A percentile compares a stretch with the other conserved stretches of the same genome.
phyloP scores from a whole-genome alignment of 1,139 yeast genomes.

The Sugiyamaella japonica region DNA sequence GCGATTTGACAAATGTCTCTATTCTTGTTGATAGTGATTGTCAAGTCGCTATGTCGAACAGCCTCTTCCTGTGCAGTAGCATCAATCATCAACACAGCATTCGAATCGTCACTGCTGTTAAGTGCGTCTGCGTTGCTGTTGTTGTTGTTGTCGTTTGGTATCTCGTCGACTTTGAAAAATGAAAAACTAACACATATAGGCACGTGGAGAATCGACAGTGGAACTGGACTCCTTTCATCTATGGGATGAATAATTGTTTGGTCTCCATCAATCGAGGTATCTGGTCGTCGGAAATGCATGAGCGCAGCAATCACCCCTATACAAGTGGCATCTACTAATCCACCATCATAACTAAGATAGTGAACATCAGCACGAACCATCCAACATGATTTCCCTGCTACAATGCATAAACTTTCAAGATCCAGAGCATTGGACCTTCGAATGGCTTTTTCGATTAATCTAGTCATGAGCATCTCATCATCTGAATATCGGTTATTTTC shows the following conservation, averaged over 20 bases:
- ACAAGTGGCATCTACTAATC: slow-evolving; percentile 85
- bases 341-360: slow-evolving; percentile 87
- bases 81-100: slow-evolving; percentile 59
- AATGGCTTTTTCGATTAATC: slow-evolving; percentile 88
- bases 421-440: slow-evolving; percentile 88
- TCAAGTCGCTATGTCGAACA: slow-evolving; percentile 73
- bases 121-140: slow-evolving; percentile 21
- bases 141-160: slow-evolving; percentile 11
- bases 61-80: slow-evolving; percentile 76
- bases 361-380: slow-evolving; percentile 84
- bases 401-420: slow-evolving; percentile 82
- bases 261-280: slow-evolving; percentile 71
- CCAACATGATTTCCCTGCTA: slow-evolving; percentile 94
- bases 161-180: slow-evolving; percentile 53
- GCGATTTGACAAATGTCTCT: slow-evolving; percentile 86
- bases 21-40: slow-evolving; percentile 84
- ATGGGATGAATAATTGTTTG: slow-evolving; percentile 67
- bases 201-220: slow-evolving; percentile 79
- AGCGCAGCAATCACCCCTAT: slow-evolving; percentile 87
- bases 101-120: slow-evolving; percentile 37
- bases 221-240: slow-evolving; percentile 83
- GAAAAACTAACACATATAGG: slow-evolving; percentile 92
- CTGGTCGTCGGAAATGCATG: slow-evolving; percentile 81
- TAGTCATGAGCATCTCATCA: slow-evolving; percentile 74
- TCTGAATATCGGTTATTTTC: slow-evolving; percentile 71